A percentile compares a stretch with the other conserved stretches of the same genome.
phyloP scores from a whole-genome alignment of 2,329 filamentous ascomycete genomes.

The Lecanicillium sp. region DNA sequence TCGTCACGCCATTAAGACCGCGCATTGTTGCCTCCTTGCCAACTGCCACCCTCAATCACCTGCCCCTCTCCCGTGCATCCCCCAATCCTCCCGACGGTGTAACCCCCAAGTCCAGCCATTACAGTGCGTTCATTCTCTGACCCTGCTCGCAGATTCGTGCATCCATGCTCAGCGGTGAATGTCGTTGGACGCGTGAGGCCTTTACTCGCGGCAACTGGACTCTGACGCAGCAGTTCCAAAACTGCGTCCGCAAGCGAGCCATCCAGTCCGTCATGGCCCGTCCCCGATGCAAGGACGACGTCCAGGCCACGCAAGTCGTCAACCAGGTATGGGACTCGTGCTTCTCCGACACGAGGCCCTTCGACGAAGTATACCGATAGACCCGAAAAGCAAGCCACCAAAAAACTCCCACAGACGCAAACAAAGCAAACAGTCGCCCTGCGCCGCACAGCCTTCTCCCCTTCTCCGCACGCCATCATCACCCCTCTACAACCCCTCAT shows the following conservation, averaged over 20 bases:
- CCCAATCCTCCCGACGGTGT: no score
- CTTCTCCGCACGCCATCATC: background rate
- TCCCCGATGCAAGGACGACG: slow-evolving; percentile 76
- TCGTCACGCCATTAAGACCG: no score
- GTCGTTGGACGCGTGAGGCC: slow-evolving; percentile 81
- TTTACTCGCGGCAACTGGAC: slow-evolving; percentile 81
- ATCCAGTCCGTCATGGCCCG: slow-evolving; percentile 72
- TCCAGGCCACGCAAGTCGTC: slow-evolving; percentile 79
- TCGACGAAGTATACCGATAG: slow-evolving; percentile 90
- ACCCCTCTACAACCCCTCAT: no score
- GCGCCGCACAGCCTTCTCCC: background rate
- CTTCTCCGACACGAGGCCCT: slow-evolving; percentile 87
- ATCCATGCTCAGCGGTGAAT: slow-evolving; percentile 88
- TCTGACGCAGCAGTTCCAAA: slow-evolving; percentile 86
- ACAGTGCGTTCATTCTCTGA: slow-evolving; percentile 9
- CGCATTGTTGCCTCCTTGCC: no score
- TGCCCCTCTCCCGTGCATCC: no score
- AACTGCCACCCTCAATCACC: no score
- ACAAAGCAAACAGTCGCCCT: no score
- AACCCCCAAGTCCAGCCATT: slow-evolving; percentile 6
- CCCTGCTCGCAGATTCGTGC: slow-evolving; percentile 66
- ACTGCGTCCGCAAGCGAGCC: slow-evolving; percentile 80
- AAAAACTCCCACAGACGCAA: no score
- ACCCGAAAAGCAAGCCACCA: background rate
- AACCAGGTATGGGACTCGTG: slow-evolving; percentile 99